These are phyloP conservation scores for Chaetomidium leptoderma DNA, from an alignment of 495 filamentous ascomycete genomes.

Conservation along the genomic window DNA sequence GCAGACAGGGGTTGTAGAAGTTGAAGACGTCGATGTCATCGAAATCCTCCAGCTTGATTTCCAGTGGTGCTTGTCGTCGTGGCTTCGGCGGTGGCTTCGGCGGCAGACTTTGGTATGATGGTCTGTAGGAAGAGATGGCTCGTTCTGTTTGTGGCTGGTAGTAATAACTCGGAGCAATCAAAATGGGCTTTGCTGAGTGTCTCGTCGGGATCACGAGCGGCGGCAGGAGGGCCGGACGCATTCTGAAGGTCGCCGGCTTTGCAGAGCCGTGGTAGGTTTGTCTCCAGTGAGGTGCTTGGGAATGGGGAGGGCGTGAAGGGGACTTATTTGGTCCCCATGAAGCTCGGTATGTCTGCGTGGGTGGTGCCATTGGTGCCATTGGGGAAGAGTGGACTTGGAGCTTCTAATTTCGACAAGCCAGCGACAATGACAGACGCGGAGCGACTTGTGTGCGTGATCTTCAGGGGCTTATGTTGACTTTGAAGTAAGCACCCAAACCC, in stretches of 20 bases:
- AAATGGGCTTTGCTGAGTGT: background rate
- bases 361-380: background rate
- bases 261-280: background rate
- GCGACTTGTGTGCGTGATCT: background rate
- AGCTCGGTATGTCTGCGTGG: background rate
- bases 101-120: background rate
- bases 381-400: background rate
- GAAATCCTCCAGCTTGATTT: background rate
- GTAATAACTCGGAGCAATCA: background rate
- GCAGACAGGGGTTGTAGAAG: conserved; percentile 22
- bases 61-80: background rate
- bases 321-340: background rate
- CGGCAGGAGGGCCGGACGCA: conserved; percentile 1
- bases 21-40: conserved; percentile 19
- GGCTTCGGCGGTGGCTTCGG: background rate
- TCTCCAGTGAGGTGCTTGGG: background rate
- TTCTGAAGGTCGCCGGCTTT: background rate
- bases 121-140: background rate
- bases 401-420: background rate
- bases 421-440: background rate
- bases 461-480: conserved; percentile 15
- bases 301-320: background rate
- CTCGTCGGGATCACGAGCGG: background rate
- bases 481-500: conserved; percentile 3
- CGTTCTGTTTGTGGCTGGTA: background rate